These are phyloP conservation scores for Lactarius akahatsu DNA, from an alignment of 768 basidiomycete species.

Conservation along the genomic window DNA sequence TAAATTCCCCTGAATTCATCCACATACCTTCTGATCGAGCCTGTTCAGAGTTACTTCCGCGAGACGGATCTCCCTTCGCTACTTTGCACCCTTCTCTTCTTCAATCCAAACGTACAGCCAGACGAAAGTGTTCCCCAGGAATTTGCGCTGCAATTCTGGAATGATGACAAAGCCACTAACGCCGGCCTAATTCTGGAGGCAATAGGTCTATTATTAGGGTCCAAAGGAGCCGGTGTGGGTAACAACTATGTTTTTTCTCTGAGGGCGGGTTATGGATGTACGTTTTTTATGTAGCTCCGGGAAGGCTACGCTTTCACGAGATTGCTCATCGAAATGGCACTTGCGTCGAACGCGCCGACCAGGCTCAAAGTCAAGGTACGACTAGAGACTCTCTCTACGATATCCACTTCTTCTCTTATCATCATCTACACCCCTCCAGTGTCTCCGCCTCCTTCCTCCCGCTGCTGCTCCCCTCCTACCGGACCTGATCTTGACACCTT, in stretches of 20 bases:
- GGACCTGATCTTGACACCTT: conserved; percentile 65
- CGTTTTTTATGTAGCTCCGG: conserved; percentile 45
- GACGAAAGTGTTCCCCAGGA: conserved; percentile 72
- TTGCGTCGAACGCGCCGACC: conserved; percentile 94
- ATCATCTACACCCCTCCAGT: conserved; percentile 43
- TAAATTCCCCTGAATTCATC: conserved; percentile 36
- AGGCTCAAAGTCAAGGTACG: conserved; percentile 80
- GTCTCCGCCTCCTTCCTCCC: conserved; percentile 57
- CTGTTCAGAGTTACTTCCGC: conserved; percentile 86
- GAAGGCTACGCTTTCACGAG: conserved; percentile 62
- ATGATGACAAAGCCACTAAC: conserved; percentile 84
- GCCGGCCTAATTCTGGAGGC: conserved; percentile 76
- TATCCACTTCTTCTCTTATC: background rate
- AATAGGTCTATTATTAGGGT: conserved; percentile 81
- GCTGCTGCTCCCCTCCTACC: conserved; percentile 61
- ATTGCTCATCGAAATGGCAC: conserved; percentile 81
- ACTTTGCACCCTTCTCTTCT: conserved; percentile 67
- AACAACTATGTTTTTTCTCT: conserved; percentile 5
- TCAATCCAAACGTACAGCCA: conserved; percentile 60
- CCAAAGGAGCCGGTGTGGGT: conserved; percentile 64
- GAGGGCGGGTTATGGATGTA: background rate
- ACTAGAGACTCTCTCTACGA: background rate
- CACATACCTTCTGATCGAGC: conserved; percentile 28
- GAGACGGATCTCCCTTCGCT: conserved; percentile 75
- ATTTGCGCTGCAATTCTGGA: conserved; percentile 97